phyloP scores from a whole-genome alignment of 805 yeast genomes.

The Suhomyces sp. region DNA sequence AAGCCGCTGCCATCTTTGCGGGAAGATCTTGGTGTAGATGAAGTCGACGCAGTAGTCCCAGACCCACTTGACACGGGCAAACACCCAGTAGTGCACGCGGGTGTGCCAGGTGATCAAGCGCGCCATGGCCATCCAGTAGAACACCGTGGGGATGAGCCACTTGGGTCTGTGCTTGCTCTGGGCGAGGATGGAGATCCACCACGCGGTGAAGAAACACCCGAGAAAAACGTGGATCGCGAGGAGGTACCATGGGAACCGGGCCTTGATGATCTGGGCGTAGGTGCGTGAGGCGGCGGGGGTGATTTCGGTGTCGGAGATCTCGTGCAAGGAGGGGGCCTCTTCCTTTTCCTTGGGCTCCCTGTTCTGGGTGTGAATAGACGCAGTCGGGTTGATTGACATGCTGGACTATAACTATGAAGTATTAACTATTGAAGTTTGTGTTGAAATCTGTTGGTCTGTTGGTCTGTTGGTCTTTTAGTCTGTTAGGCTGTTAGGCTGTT shows the following conservation, averaged over 20 bases:
- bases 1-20: conserved; percentile 38
- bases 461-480: too few relatives aligned
- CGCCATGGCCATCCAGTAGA: conserved; percentile 50
- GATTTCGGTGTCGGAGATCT: not conserved
- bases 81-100: conserved; percentile 19
- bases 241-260: conserved; percentile 9
- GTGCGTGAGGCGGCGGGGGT: not conserved
- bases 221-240: conserved; percentile 15
- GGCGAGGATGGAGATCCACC: conserved; percentile 53
- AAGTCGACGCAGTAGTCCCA: conserved; percentile 31
- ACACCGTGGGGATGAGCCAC: conserved; percentile 58
- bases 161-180: conserved; percentile 47
- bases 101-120: conserved; percentile 51
- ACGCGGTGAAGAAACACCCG: conserved; percentile 24
- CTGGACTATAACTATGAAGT: too few relatives aligned
- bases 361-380: not conserved
- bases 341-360: not conserved
- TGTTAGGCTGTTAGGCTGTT: too few relatives aligned
- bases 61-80: conserved; percentile 10
- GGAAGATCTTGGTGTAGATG: conserved; percentile 38
- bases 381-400: not conserved
- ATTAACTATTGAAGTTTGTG: too few relatives aligned
- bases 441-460: too few relatives aligned
- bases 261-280: conserved; percentile 4
- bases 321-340: not conserved